Evolutionary conservation across 441 rosid genomes (phyloP), one percentile per base, ranked within the genome.

Genomic region (Codiaeum variegatum): DNA sequence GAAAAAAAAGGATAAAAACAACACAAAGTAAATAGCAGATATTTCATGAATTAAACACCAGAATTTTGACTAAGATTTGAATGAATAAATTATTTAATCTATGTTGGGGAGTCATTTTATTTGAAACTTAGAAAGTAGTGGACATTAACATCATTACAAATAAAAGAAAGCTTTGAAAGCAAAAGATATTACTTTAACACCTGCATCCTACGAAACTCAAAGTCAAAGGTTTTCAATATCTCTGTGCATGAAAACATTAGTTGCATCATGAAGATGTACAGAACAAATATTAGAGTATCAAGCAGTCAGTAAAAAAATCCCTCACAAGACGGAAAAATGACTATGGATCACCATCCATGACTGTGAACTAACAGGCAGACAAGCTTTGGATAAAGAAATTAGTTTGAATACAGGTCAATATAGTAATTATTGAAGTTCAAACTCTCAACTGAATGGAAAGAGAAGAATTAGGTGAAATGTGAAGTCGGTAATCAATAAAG

Each of bases 71-170:
- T 23, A 19, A 1, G 28, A 58, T 28, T 3, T 21, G 62, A 29
- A 23, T 28, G 66, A 29, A 42, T n/a, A 34, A 66, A 19, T 21
- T 67, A 67, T 26, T 66, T 15, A 58, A 19, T 56, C 29, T 11
- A 49, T 36, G 56, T 21, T 38, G 76, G 5, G 55, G 28, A 55
- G n/a, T n/a, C n/a, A n/a, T n/a, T n/a, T n/a, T n/a, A n/a, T n/a
- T n/a, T n/a, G n/a, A n/a, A n/a, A n/a, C n/a, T n/a, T n/a, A n/a
- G n/a, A n/a, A n/a, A n/a, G n/a, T n/a, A 49, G 3, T 47, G 42
- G 23, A 56, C 2, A 26, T 1, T 26, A 58, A 16, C 63, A 38
- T 55, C 32, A 69, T 38, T 16, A 15, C 40, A 36, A 3, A 36
- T n/a, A 13, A 8, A 23, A 28, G 1, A 44, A 13, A 70, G 0